Conservation (phyloP, 208 protist genomes). For the Entamoeba dispar region DNA sequence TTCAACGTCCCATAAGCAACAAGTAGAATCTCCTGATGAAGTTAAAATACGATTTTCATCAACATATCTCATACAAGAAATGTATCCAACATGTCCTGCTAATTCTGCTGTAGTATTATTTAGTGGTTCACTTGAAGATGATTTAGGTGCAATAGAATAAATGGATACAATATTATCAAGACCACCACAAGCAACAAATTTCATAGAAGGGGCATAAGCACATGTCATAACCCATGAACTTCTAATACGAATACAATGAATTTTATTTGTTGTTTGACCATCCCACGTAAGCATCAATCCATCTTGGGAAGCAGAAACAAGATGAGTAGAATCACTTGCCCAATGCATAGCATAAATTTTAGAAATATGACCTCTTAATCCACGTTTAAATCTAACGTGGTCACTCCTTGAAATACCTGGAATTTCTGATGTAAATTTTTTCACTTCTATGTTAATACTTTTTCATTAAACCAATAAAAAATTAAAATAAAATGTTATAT, state of each 20-base stretch:
- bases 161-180: constrained; percentile 56
- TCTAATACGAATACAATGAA: constrained; percentile 23
- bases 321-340: not conserved
- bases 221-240: constrained; percentile 39
- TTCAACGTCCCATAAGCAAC: constrained; percentile 48
- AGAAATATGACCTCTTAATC: not conserved
- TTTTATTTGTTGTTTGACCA: constrained; percentile 15
- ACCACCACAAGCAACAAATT: constrained; percentile 53
- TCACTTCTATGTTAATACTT: not conserved
- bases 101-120: not conserved
- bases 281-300: not conserved
- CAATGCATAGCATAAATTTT: not conserved
- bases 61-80: constrained; percentile 51
- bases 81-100: constrained; percentile 28
- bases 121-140: not conserved
- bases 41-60: constrained; percentile 41
- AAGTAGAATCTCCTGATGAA: not conserved
- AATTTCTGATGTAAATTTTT: not conserved
- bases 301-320: not conserved
- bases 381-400: not conserved
- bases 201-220: constrained; percentile 44
- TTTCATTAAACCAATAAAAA: too few species aligned
- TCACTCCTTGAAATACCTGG: not conserved
- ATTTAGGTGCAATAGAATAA: constrained; percentile 22
- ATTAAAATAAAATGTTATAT: too few species aligned